These are phyloP conservation scores for Fraxinus xanthoxyloides DNA, from an alignment of 305 asterid genomes.

Conservation along the genomic window DNA sequence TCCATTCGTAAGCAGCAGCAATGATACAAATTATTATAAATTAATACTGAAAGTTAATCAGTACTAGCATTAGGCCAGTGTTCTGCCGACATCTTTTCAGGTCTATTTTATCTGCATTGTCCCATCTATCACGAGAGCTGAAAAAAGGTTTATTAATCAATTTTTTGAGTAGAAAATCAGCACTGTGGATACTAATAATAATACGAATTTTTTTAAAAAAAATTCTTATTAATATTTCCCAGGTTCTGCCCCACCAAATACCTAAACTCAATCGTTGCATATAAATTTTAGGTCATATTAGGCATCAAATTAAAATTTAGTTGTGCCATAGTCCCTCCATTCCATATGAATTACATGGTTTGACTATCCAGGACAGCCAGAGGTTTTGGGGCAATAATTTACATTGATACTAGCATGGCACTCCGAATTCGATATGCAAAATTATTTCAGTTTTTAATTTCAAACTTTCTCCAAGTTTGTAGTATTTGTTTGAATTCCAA, in stretches of 20 bases:
- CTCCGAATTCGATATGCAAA: no score
- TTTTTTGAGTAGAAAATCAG: neutral
- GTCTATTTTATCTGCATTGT: neutral
- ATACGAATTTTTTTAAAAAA: neutral
- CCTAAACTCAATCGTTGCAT: neutral
- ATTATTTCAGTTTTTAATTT: neutral
- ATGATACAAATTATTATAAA: neutral
- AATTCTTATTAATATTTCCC: neutral
- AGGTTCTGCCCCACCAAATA: neutral
- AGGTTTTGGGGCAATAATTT: neutral
- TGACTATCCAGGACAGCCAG: neutral
- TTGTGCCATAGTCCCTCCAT: neutral
- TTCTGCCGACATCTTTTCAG: neutral
- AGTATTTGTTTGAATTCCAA: neutral
- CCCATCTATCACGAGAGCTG: neutral
- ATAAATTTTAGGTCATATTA: neutral
- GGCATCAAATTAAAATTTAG: neutral
- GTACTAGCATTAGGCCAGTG: neutral
- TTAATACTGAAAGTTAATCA: neutral
- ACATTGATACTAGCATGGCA: no score
- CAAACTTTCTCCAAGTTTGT: neutral
- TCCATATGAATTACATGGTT: neutral
- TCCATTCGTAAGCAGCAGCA: neutral
- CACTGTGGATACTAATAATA: neutral
- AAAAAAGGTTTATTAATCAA: neutral